phyloP scores from a whole-genome alignment of 208 protist genomes.

The Trypanosoma conorhini region DNA sequence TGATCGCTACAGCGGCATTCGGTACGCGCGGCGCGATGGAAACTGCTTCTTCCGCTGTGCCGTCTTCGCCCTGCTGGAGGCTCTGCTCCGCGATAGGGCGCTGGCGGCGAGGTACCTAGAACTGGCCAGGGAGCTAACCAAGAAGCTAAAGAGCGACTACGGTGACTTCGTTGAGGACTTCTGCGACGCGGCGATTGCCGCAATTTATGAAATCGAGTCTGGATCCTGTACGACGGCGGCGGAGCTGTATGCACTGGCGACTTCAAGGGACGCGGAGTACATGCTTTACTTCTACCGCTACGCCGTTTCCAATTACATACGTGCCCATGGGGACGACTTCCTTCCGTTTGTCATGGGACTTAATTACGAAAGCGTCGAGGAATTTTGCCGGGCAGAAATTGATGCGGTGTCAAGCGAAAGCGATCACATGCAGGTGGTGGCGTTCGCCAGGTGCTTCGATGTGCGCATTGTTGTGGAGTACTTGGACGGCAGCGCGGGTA shows the following conservation, averaged over 20 bases:
- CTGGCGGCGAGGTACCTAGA: constrained; percentile 28
- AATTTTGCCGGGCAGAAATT: constrained; percentile 73
- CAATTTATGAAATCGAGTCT: constrained; percentile 29
- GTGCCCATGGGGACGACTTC: constrained; percentile 54
- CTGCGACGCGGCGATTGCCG: constrained; percentile 45
- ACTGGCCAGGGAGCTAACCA: constrained; percentile 23
- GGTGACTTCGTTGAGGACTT: constrained; percentile 81
- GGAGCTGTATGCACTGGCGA: constrained; percentile 33
- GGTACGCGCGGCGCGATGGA: constrained; percentile 77
- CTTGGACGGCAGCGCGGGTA: constrained; percentile 49
- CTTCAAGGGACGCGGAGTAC: constrained; percentile 43
- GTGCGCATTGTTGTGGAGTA: constrained; percentile 54
- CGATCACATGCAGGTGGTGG: constrained; percentile 81
- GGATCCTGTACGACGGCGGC: constrained; percentile 29
- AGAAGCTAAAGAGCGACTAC: constrained; percentile 41
- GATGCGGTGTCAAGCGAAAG: constrained; percentile 78
- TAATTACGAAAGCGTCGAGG: constrained; percentile 53
- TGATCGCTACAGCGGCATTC: constrained; percentile 35
- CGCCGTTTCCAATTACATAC: constrained; percentile 71
- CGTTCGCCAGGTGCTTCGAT: constrained; percentile 63
- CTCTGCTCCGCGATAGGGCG: constrained; percentile 24
- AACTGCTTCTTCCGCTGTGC: constrained; percentile 88
- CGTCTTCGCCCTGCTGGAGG: constrained; percentile 57
- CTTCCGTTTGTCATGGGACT: constrained; percentile 74
- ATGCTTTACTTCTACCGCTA: constrained; percentile 74